phyloP scores from a whole-genome alignment of 2,329 filamentous ascomycete genomes.

The Lojkania enalia region DNA sequence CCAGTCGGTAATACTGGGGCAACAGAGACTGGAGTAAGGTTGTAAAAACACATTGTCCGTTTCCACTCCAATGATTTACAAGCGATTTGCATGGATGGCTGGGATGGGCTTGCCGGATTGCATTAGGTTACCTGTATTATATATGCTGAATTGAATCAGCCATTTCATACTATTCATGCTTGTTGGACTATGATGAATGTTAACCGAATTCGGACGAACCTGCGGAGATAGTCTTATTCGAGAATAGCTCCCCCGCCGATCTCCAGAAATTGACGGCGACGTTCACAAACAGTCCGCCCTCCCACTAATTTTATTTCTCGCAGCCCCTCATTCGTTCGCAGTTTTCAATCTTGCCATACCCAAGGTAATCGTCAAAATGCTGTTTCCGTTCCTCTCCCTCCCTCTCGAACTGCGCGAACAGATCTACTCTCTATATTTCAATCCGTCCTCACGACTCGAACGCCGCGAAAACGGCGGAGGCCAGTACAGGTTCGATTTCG shows the following conservation, averaged over 20 bases:
- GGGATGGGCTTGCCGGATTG: not conserved
- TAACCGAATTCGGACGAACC: too few species aligned
- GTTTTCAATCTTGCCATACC: too few species aligned
- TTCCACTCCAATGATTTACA: slow-evolving; percentile 19
- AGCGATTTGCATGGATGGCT: slow-evolving; percentile 6
- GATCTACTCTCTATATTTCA: slow-evolving; percentile 37
- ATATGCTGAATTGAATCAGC: slow-evolving; percentile 2
- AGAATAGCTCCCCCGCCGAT: too few species aligned
- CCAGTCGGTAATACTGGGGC: not conserved
- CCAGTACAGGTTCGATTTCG: slow-evolving; percentile 37
- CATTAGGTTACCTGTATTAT: slow-evolving; percentile 7
- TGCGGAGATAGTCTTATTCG: too few species aligned
- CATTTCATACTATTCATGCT: too few species aligned
- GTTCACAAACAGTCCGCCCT: too few species aligned
- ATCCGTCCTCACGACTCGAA: slow-evolving; percentile 25
- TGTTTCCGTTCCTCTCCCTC: slow-evolving; percentile 31
- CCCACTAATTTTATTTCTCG: too few species aligned
- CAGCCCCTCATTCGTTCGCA: too few species aligned
- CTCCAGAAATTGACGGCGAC: too few species aligned
- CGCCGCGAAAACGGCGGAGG: slow-evolving; percentile 11
- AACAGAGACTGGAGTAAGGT: slow-evolving; percentile 3
- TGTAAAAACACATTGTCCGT: slow-evolving; percentile 15
- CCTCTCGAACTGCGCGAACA: slow-evolving; percentile 38
- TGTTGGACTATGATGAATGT: too few species aligned
- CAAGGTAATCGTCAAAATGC: too few species aligned